Evolutionary conservation across 2,329 filamentous ascomycete genomes (phyloP), one percentile per base, ranked within the genome.

Genomic region (Phoma herbarum): DNA sequence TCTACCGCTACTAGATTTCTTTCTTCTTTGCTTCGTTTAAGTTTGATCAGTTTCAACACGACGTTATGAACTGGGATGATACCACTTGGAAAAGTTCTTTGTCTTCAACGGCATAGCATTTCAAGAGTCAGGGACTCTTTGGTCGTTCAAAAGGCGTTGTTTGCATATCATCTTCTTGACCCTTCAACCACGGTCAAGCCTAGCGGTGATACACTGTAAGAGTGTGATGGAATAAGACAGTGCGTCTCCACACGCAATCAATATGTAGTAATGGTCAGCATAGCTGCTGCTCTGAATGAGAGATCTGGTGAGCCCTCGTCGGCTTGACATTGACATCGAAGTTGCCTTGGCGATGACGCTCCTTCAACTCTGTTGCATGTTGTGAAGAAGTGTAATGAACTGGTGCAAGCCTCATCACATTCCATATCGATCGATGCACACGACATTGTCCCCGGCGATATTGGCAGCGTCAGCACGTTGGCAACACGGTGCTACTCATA

Each of bases 31-130:
- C 49, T 57, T 52, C 35, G 26, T 58, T 62, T 62, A 55, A 53
- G 63, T 63, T 67, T 68, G 61, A 58, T 65, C 70, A 69, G 73
- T 78, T 81, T 81, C 82, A 85, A 84, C 82, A 85, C 82, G 81
- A 83, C 81, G 77, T 84, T 81, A 86, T 82, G 84, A 86, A 81
- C 69, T 75, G 69, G 72, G 81, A 86, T 83, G 84, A 86, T 83
- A 79, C 80, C 81, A 75, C 66, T 71, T 74, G 69, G 65, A 82
- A 81, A 80, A 79, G 82, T 83, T 83, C 81, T 83, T 70, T 78
- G 77, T 79, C 84, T 86, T 87, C 85, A 88, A 87, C 85, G 84
- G 85, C 85, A 86, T 82, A 75, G 73, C 71, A 74, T 75, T 60
- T 62, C 52, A 61, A 64, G 68, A 70, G 70, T 69, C 64, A 60